These are phyloP conservation scores for Diplodia mutila DNA, from an alignment of 2,329 filamentous ascomycete genomes.

Conservation along the genomic window DNA sequence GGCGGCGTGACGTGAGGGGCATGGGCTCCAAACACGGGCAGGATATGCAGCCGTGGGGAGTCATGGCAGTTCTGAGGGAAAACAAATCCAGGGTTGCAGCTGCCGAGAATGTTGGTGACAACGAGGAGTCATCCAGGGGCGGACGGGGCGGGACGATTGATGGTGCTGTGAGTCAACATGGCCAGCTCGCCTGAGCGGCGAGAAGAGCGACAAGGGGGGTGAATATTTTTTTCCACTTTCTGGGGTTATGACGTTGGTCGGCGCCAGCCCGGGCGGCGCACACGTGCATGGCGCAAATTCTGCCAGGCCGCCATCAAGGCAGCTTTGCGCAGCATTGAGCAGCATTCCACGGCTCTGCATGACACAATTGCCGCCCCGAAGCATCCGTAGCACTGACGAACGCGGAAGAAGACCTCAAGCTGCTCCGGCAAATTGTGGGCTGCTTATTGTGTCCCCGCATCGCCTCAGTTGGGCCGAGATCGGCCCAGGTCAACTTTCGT, in stretches of 20 bases:
- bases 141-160: neutral
- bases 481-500: conserved; percentile 17
- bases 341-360: neutral
- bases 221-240: conserved; percentile 18
- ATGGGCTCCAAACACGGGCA: neutral
- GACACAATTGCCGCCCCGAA: conserved; percentile 1
- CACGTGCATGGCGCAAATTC: conserved; percentile 17
- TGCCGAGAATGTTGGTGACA: neutral
- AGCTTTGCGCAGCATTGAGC: neutral
- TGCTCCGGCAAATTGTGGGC: conserved; percentile 21
- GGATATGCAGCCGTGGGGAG: neutral
- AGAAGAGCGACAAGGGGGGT: conserved; percentile 1
- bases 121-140: conserved; percentile 9
- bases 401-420: neutral
- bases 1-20: neutral
- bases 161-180: conserved; percentile 11
- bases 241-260: conserved; percentile 18
- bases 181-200: neutral
- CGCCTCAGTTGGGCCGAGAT: conserved; percentile 21
- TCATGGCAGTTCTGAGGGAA: neutral
- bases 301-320: neutral
- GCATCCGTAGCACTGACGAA: neutral
- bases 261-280: neutral
- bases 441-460: conserved; percentile 25
- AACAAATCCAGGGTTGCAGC: neutral